Evolutionary conservation across 2,329 filamentous ascomycete species (phyloP).

Genomic region (Aspergillus flavus): DNA sequence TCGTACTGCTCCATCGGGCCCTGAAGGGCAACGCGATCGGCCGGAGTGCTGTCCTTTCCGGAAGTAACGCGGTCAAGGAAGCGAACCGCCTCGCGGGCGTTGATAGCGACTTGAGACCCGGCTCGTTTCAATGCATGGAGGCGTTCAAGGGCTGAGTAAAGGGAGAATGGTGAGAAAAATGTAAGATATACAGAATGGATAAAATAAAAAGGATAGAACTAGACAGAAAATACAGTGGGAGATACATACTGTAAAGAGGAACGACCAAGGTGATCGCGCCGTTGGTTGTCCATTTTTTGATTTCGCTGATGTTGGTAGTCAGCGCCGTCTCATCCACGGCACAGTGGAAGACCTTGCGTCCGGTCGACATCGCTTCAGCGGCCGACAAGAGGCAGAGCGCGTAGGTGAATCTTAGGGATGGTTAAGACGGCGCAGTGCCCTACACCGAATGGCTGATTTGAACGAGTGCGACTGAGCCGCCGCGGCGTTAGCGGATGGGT

Average conservation of each 20-base stretch:
- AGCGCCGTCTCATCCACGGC: constrained; percentile 57
- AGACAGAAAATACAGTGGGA: background rate
- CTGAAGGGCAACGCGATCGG: constrained; percentile 50
- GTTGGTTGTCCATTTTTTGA: constrained; percentile 55
- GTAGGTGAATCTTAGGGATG: constrained; percentile 14
- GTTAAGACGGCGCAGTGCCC: constrained; percentile 24
- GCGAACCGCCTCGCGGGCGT: constrained; percentile 54
- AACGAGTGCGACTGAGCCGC: constrained; percentile 34
- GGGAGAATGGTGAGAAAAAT: constrained; percentile 15
- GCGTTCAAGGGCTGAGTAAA: constrained; percentile 47
- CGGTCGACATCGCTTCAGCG: constrained; percentile 40
- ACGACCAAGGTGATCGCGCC: constrained; percentile 54
- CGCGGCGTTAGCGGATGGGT: constrained; percentile 25
- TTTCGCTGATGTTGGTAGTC: constrained; percentile 55
- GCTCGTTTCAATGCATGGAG: constrained; percentile 49
- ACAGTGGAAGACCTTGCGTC: constrained; percentile 53
- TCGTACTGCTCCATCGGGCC: constrained; percentile 54
- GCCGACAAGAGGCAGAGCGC: constrained; percentile 28
- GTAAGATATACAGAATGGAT: constrained; percentile 1
- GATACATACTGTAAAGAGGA: constrained; percentile 53
- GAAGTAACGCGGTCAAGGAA: constrained; percentile 55
- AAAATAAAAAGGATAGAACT: background rate
- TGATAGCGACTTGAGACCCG: constrained; percentile 50
- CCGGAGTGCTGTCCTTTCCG: constrained; percentile 46
- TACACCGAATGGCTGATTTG: constrained; percentile 34